Conservation (phyloP, 225 moss, liverwort and hornwort species). For the Thuidium tamariscinum region DNA sequence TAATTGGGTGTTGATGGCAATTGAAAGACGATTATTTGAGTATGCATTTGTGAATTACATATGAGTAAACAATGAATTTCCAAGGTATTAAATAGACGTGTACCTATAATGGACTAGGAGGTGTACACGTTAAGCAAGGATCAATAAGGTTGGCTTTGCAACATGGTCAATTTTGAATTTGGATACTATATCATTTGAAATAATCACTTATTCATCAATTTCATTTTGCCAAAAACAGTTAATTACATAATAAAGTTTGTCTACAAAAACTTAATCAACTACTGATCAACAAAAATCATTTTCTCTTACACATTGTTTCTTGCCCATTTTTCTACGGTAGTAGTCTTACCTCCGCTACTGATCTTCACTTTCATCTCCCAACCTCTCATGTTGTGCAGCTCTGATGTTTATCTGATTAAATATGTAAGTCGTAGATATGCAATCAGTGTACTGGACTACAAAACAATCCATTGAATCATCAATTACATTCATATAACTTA, state of each 20-base stretch:
- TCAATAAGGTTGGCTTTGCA: too few relatives aligned
- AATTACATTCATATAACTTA: not conserved
- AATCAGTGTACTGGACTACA: not conserved
- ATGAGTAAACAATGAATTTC: too few relatives aligned
- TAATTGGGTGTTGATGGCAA: not conserved
- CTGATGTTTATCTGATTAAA: not conserved
- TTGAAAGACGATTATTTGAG: not conserved
- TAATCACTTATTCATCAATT: not conserved
- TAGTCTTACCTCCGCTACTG: not conserved
- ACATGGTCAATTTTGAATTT: not conserved
- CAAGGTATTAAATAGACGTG: not conserved
- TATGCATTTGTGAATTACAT: not conserved
- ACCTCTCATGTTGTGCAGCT: not conserved
- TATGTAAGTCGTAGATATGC: not conserved
- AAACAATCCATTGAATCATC: not conserved
- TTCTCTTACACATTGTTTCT: not conserved
- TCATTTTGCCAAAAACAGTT: not conserved
- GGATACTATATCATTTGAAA: too few relatives aligned
- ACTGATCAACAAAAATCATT: not conserved
- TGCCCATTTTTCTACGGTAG: not conserved
- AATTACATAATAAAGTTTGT: not conserved
- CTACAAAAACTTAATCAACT: not conserved
- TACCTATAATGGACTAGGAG: not conserved
- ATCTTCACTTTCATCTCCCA: not conserved
- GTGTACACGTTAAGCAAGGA: not conserved